These are phyloP conservation scores for Calonectria hongkongensis DNA, from an alignment of 2,329 filamentous ascomycete species.

Conservation along the genomic window DNA sequence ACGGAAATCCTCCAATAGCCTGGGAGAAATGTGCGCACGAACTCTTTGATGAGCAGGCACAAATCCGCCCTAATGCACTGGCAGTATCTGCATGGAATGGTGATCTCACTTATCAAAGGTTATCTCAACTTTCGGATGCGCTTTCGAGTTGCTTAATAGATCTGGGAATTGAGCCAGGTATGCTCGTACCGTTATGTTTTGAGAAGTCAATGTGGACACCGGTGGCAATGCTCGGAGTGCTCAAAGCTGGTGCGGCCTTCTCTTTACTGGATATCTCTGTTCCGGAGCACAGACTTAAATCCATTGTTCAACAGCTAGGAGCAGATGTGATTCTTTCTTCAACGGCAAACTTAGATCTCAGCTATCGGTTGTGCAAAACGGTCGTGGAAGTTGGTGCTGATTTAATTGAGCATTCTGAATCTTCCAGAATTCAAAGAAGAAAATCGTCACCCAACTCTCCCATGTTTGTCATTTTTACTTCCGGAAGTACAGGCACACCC, in stretches of 20 bases:
- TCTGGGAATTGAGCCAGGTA: constrained; percentile 53
- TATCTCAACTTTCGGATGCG: constrained; percentile 61
- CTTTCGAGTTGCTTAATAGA: constrained; percentile 60
- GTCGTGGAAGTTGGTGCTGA: not conserved
- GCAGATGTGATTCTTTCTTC: constrained; percentile 1
- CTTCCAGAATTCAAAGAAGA: not conserved
- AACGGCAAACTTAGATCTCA: not conserved
- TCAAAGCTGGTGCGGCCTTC: constrained; percentile 53
- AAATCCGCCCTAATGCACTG: constrained; percentile 36
- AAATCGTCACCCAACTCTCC: not conserved
- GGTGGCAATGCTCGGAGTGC: constrained; percentile 50
- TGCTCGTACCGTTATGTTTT: constrained; percentile 41
- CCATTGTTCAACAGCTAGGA: constrained; percentile 28
- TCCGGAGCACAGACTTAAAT: constrained; percentile 38
- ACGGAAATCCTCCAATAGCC: constrained; percentile 32
- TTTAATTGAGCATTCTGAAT: not conserved
- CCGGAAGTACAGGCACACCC: constrained; percentile 52
- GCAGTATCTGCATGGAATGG: constrained; percentile 53
- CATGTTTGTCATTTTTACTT: constrained; percentile 52
- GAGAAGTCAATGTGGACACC: constrained; percentile 52
- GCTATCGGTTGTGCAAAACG: not conserved
- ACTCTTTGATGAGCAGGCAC: constrained; percentile 33
- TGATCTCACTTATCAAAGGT: constrained; percentile 62
- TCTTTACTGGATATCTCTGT: constrained; percentile 44
- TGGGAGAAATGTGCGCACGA: constrained; percentile 48